Evolutionary conservation across 1,284 basidiomycete species (phyloP).

Genomic region (Irpex lacteus): DNA sequence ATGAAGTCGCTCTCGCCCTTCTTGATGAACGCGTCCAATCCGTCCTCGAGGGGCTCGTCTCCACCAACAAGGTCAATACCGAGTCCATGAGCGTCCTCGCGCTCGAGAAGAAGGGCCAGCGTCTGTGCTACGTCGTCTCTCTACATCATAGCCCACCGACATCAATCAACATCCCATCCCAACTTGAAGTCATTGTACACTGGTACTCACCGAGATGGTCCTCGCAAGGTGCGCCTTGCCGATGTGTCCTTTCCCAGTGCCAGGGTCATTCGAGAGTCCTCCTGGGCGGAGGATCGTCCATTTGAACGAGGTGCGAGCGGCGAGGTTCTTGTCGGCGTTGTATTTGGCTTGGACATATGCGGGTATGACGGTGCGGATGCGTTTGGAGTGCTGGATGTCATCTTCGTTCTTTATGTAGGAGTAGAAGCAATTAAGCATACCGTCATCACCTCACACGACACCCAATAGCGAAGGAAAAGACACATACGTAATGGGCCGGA

Average conservation of each 20-base stretch:
- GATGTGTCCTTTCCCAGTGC: conserved; percentile 50
- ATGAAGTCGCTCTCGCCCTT: conserved; percentile 49
- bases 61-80: conserved; percentile 67
- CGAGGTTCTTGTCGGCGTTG: conserved; percentile 68
- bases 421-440: neutral
- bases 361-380: conserved; percentile 40
- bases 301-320: conserved; percentile 53
- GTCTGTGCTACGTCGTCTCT: conserved; percentile 64
- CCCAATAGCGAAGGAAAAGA: neutral
- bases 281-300: conserved; percentile 75
- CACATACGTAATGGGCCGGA: conserved; percentile 57
- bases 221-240: conserved; percentile 53
- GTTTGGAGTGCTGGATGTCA: conserved; percentile 45
- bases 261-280: conserved; percentile 50
- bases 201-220: conserved; percentile 41
- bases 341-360: conserved; percentile 65
- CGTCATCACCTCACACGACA: no score
- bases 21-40: conserved; percentile 46
- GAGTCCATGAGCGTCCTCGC: conserved; percentile 57
- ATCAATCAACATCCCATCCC: neutral
- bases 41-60: conserved; percentile 45
- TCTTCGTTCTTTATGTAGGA: conserved; percentile 38
- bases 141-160: conserved; percentile 22
- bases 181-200: neutral
- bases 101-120: conserved; percentile 49